Evolutionary conservation across 1,139 yeast genomes (phyloP).

Genomic region (Saccharomycopsis hybrid): DNA sequence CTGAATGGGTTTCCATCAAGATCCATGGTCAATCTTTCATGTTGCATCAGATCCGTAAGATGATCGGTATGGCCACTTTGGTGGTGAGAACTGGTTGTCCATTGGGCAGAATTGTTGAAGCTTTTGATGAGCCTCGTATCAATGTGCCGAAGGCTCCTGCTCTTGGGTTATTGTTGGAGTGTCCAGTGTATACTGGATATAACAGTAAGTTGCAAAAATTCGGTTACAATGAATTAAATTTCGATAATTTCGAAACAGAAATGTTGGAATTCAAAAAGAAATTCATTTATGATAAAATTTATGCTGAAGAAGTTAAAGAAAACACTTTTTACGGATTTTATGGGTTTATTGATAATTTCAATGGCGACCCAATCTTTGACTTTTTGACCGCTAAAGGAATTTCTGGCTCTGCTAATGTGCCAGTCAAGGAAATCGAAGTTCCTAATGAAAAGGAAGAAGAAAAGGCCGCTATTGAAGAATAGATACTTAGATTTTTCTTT

Average conservation of each 20-base stretch:
- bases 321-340: slow-evolving; percentile 86
- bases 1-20: slow-evolving; percentile 95
- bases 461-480: slow-evolving; percentile 5
- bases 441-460: slow-evolving; percentile 11
- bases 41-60: slow-evolving; percentile 96
- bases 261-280: slow-evolving; percentile 85
- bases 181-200: slow-evolving; percentile 86
- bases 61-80: slow-evolving; percentile 94
- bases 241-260: slow-evolving; percentile 56
- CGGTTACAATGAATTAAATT: slow-evolving; percentile 76
- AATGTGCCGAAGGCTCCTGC: slow-evolving; percentile 98
- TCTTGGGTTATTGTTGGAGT: slow-evolving; percentile 79
- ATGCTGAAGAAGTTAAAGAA: slow-evolving; percentile 28
- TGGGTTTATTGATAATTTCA: slow-evolving; percentile 77
- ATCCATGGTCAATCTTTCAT: slow-evolving; percentile 97
- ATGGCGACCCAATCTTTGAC: slow-evolving; percentile 54
- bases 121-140: slow-evolving; percentile 66
- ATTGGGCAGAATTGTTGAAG: slow-evolving; percentile 62
- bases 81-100: slow-evolving; percentile 86
- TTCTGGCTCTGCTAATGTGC: not conserved
- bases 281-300: slow-evolving; percentile 86
- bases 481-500: not conserved
- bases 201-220: slow-evolving; percentile 64
- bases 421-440: slow-evolving; percentile 5
- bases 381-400: slow-evolving; percentile 66